These are phyloP conservation scores for Neurospora sublineolata DNA, from an alignment of 495 filamentous ascomycete species.

Conservation along the genomic window DNA sequence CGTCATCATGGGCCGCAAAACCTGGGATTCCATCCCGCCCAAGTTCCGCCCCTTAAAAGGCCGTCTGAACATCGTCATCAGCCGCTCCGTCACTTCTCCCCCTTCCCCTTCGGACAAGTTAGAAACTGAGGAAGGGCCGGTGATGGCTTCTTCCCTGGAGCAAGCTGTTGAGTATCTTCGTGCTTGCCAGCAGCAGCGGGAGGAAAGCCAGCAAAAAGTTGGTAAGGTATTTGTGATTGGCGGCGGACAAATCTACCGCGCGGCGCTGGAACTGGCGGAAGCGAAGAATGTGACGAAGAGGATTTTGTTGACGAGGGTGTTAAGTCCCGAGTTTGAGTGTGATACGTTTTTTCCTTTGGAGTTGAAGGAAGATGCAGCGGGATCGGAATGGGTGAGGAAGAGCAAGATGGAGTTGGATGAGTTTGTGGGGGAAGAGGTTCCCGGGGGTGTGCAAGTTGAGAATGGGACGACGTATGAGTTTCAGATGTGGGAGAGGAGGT, in stretches of 20 bases:
- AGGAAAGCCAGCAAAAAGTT: conserved; percentile 5
- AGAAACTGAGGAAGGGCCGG: conserved; percentile 4
- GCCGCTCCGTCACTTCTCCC: conserved; percentile 26
- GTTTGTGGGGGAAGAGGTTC: conserved; percentile 49
- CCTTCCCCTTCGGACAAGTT: conserved; percentile 1
- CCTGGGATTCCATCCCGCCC: conserved; percentile 75
- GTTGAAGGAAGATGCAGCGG: conserved; percentile 28
- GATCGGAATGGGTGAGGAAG: conserved; percentile 35
- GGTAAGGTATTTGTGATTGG: conserved; percentile 76
- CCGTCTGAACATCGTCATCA: conserved; percentile 68
- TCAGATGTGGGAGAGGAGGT: conserved; percentile 49
- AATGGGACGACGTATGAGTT: conserved; percentile 49
- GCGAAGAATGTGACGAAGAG: conserved; percentile 26
- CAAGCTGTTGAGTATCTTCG: conserved; percentile 39
- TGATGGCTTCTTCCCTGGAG: conserved; percentile 39
- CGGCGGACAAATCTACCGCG: conserved; percentile 71
- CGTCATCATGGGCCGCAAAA: conserved; percentile 95
- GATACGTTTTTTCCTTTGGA: conserved; percentile 75
- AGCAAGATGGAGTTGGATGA: conserved; percentile 38
- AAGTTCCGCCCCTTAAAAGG: conserved; percentile 68
- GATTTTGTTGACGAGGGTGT: conserved; percentile 54
- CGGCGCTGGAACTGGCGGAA: conserved; percentile 41
- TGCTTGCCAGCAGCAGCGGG: conserved; percentile 10
- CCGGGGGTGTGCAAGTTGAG: conserved; percentile 41
- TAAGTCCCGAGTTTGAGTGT: conserved; percentile 58